These are phyloP conservation scores for Diplodia corticola DNA, from an alignment of 2,329 filamentous ascomycete species.

Conservation along the genomic window DNA sequence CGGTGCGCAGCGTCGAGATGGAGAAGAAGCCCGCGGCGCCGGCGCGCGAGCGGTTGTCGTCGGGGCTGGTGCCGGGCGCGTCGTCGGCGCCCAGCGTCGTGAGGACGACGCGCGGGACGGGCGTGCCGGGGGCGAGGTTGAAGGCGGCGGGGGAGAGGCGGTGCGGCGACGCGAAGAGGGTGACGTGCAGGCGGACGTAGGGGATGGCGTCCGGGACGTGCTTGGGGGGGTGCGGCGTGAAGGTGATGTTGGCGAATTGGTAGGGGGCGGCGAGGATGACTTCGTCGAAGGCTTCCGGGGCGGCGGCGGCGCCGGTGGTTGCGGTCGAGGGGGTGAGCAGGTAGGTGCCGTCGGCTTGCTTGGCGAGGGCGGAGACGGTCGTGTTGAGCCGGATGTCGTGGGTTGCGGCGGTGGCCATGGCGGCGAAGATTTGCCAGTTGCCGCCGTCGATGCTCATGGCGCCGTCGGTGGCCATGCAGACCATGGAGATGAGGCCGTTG, in stretches of 20 bases:
- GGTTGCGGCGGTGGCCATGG: conserved; percentile 56
- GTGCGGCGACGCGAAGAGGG: conserved; percentile 78
- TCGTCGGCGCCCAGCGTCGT: conserved; percentile 73
- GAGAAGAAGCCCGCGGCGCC: conserved; percentile 82
- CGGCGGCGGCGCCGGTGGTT: conserved; percentile 21
- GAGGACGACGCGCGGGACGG: conserved; percentile 72
- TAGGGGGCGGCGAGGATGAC: conserved; percentile 81
- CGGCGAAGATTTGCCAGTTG: conserved; percentile 92
- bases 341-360: conserved; percentile 41
- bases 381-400: conserved; percentile 67
- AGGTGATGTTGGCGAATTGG: conserved; percentile 72
- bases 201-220: conserved; percentile 73
- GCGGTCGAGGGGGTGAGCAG: conserved; percentile 37
- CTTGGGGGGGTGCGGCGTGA: conserved; percentile 42
- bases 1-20: conserved; percentile 69
- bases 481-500: conserved; percentile 87
- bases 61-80: conserved; percentile 50
- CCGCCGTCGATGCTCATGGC: conserved; percentile 78
- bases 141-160: conserved; percentile 74
- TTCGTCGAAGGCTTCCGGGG: conserved; percentile 62
- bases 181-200: conserved; percentile 85
- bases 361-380: conserved; percentile 55
- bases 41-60: conserved; percentile 44
- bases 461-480: conserved; percentile 85
- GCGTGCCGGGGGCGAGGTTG: conserved; percentile 57